phyloP scores from a whole-genome alignment of 73 alveolate species.

The Effrenium voratum region DNA sequence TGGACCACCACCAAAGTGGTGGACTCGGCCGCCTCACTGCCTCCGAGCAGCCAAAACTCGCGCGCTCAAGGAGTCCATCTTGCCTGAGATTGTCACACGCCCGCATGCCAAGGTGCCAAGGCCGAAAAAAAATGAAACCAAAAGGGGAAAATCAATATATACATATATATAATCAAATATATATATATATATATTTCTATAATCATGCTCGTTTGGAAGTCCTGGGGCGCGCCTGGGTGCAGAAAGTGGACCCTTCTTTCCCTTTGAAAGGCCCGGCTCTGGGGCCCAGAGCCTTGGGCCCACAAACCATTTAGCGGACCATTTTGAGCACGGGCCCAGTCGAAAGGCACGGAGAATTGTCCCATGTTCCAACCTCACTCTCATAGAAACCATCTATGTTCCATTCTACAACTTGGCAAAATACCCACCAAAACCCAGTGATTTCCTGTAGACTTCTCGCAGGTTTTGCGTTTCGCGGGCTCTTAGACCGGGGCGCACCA shows the following conservation, averaged over 20 bases:
- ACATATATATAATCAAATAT: neutral
- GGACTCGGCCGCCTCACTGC: neutral
- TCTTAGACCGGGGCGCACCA: neutral
- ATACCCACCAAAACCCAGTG: neutral
- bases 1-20: neutral
- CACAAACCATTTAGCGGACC: neutral
- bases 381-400: neutral
- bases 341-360: neutral
- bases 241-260: neutral
- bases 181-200: neutral
- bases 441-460: neutral
- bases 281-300: neutral
- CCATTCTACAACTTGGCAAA: neutral
- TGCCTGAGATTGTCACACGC: neutral
- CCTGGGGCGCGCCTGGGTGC: neutral
- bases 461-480: neutral
- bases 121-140: neutral
- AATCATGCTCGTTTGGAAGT: neutral
- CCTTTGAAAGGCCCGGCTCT: neutral
- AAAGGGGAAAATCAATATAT: neutral
- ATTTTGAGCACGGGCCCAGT: neutral
- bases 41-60: slow-evolving; percentile 1
- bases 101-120: neutral
- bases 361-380: neutral
- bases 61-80: slow-evolving; percentile 12